Evolutionary conservation across 164 flowering plant genomes (phyloP).

Genomic region (Piper betle): DNA sequence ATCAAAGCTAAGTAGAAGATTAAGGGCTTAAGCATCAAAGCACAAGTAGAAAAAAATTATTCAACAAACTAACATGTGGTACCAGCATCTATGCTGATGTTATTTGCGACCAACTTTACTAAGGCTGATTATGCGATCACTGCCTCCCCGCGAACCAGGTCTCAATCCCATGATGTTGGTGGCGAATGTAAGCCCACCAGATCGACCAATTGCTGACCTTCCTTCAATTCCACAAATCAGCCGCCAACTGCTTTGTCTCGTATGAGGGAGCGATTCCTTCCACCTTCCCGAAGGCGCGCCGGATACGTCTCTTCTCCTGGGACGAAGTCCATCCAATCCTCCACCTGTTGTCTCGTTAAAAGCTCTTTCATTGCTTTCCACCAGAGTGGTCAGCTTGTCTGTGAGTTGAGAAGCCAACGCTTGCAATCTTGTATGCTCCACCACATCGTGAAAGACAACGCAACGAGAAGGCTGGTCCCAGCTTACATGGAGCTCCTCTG

Average conservation of each 20-base stretch:
- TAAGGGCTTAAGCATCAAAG: too few relatives aligned
- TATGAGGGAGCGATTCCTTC: constrained; percentile 50
- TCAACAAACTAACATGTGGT: too few relatives aligned
- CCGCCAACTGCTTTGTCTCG: constrained; percentile 44
- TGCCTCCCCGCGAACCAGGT: constrained; percentile 24
- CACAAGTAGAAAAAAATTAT: too few relatives aligned
- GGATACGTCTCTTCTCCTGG: constrained; percentile 33
- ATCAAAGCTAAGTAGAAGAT: too few relatives aligned
- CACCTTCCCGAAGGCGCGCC: constrained; percentile 37
- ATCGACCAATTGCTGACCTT: constrained; percentile 17
- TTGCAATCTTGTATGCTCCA: constrained; percentile 17
- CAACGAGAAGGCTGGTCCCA: constrained; percentile 56
- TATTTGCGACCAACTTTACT: constrained; percentile 40
- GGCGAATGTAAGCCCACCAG: constrained; percentile 20
- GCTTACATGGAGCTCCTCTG: constrained; percentile 61
- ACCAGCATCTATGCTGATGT: background rate
- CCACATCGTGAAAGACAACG: constrained; percentile 62
- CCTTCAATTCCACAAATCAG: constrained; percentile 33
- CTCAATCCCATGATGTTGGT: constrained; percentile 28
- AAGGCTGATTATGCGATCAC: constrained; percentile 63
- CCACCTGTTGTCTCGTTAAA: constrained; percentile 61
- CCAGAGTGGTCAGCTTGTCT: constrained; percentile 15
- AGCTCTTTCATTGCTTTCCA: constrained; percentile 83
- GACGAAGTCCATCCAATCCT: constrained; percentile 35
- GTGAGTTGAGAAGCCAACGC: too few relatives aligned